Evolutionary conservation across 352 stramenopile genomes (phyloP), one percentile per base, ranked within the genome.

Genomic region (Pilasporangium apinafurcum): DNA sequence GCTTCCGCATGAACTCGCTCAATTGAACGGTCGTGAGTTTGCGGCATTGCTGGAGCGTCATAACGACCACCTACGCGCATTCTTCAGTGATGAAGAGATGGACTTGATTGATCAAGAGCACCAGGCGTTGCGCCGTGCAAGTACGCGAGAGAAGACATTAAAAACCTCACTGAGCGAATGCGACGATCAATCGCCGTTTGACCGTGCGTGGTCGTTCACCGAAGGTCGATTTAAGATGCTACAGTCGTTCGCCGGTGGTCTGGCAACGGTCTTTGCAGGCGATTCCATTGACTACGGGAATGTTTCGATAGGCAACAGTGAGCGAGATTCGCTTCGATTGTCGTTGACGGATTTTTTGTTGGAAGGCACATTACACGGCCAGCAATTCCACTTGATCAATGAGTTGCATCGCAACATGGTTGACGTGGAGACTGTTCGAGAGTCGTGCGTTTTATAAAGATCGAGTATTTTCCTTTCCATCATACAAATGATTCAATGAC

Each of bases 241-340:
- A 9, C 68, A 85, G 50, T 52, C 53, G 17, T 84, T 87, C 35
- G 75, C 68, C 0, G 75, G 66, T 2, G 71, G 71, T 0, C 61
- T 87, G 13, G 75, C 75, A 18, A 83, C 63, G 24, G 57, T 76
- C 2, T 72, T 68, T 26, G 48, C 53, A 34, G 25, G 10, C 44
- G 9, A 48, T 30, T 35, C 48, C 34, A 20, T 26, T 10, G 29
- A 41, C 21, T 17, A 30, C 13, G 37, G 18, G 10, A 39, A 56
- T 36, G 1, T 71, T 16, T 44, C 65, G 18, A 31, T 59, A 10
- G 54, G 51, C 29, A 48, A 41, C 34, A 54, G 36, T 13, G 28
- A 53, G 17, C 21, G 22, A 7, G 36, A 26, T 16, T 16, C 9
- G 40, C 25, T 20, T 32, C 31, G 27, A 27, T 17, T 59, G 8